Conservation (phyloP, 306 rosid species). For the Inga laurina region DNA sequence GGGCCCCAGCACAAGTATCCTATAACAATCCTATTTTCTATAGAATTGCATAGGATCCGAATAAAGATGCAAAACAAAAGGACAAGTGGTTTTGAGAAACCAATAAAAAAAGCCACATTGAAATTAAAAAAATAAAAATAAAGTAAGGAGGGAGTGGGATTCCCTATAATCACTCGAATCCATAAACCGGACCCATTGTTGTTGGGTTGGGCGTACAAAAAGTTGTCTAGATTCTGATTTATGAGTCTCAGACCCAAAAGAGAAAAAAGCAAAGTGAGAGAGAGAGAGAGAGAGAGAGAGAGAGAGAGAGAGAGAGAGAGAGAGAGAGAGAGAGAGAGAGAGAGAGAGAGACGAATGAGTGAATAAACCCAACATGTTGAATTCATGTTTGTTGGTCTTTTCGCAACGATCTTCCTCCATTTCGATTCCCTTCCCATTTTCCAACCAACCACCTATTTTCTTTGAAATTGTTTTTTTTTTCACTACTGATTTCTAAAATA, state of each 20-base stretch:
- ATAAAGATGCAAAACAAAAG: neutral
- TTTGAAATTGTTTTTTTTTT: conserved; percentile 24
- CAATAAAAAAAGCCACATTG: neutral
- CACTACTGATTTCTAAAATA: neutral
- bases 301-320: too few species aligned
- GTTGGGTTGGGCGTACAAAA: conserved; percentile 43
- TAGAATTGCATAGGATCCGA: conserved; percentile 15
- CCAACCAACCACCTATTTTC: neutral
- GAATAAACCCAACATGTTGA: conserved; percentile 9
- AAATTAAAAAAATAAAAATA: neutral
- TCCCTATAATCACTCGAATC: conserved; percentile 38
- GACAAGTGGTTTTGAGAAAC: conserved; percentile 8
- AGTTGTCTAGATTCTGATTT: conserved; percentile 23
- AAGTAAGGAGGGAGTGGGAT: neutral
- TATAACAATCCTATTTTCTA: too few species aligned
- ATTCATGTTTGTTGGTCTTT: neutral
- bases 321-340: too few species aligned
- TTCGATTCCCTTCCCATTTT: conserved; percentile 31
- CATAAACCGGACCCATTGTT: conserved; percentile 23
- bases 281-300: too few species aligned
- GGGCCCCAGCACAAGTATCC: too few species aligned
- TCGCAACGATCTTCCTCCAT: conserved; percentile 47
- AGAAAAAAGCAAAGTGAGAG: neutral
- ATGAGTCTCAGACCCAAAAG: neutral
- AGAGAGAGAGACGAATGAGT: neutral